Conservation (phyloP, 768 basidiomycete species). For the Tylopilus sp. region DNA sequence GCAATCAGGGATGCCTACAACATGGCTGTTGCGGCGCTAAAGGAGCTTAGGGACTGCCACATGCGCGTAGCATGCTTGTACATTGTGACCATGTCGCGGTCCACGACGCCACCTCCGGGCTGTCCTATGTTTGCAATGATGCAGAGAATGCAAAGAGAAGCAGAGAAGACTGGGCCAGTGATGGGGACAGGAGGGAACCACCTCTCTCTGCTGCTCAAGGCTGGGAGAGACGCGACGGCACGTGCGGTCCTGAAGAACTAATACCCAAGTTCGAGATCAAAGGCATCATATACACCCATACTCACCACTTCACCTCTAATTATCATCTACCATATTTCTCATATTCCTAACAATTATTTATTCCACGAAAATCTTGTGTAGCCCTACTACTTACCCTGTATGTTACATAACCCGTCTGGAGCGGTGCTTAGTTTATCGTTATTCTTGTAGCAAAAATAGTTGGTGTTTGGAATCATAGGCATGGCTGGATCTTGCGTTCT, state of each 20-base stretch:
- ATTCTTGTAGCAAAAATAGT: constrained; percentile 20
- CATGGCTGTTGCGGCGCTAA: constrained; percentile 70
- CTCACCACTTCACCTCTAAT: constrained; percentile 16
- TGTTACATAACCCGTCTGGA: constrained; percentile 3
- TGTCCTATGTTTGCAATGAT: constrained; percentile 59
- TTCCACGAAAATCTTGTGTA: constrained; percentile 27
- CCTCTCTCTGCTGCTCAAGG: constrained; percentile 78
- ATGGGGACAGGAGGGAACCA: constrained; percentile 91
- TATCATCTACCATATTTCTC: background rate
- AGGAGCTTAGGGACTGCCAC: constrained; percentile 80
- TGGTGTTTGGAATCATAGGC: background rate
- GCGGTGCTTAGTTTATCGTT: constrained; percentile 8
- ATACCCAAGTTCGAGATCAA: background rate
- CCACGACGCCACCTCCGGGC: constrained; percentile 44
- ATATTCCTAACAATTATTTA: constrained; percentile 15
- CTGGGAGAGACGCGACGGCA: constrained; percentile 83
- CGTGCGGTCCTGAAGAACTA: constrained; percentile 50
- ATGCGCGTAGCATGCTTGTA: constrained; percentile 88
- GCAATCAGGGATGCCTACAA: constrained; percentile 76
- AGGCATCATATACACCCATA: background rate
- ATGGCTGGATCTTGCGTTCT: background rate
- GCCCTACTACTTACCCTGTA: constrained; percentile 18
- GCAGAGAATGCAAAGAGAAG: constrained; percentile 41
- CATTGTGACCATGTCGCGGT: constrained; percentile 79
- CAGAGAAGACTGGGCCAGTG: constrained; percentile 47